These are phyloP conservation scores for Phyllosticta capitalensis DNA, from an alignment of 2,329 filamentous ascomycete species.

Conservation along the genomic window DNA sequence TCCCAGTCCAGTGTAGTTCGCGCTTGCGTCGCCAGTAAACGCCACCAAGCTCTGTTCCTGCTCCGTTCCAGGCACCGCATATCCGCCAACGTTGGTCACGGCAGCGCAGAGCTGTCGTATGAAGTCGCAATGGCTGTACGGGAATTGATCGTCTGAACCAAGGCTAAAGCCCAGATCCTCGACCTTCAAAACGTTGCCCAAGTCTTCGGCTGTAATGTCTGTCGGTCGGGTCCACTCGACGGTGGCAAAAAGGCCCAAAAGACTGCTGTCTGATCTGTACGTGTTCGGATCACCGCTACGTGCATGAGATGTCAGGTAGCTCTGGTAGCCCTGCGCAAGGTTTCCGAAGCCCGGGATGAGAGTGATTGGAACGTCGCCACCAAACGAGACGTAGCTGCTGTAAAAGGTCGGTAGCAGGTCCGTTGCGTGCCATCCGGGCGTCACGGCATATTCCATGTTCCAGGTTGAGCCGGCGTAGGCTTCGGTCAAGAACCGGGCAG, in stretches of 20 bases:
- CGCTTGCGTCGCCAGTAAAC: slow-evolving; percentile 3
- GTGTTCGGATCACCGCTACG: slow-evolving; percentile 7
- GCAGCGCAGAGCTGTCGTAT: slow-evolving; percentile 5
- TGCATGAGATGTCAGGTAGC: slow-evolving; percentile 8
- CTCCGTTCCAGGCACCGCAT: slow-evolving; percentile 4
- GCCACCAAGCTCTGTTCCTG: slow-evolving; percentile 6
- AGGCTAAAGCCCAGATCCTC: slow-evolving; percentile 4
- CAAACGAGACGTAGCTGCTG: slow-evolving; percentile 4
- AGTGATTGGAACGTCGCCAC: not conserved
- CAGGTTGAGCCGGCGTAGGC: slow-evolving; percentile 3
- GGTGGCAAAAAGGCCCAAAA: not conserved
- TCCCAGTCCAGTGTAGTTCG: slow-evolving; percentile 1
- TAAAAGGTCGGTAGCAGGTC: slow-evolving; percentile 10
- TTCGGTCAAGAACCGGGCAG: slow-evolving; percentile 5
- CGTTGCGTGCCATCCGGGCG: slow-evolving; percentile 10
- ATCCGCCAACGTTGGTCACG: slow-evolving; percentile 8
- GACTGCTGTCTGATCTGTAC: not conserved
- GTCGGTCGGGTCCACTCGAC: slow-evolving; percentile 4
- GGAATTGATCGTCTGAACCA: slow-evolving; percentile 1
- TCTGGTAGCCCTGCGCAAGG: slow-evolving; percentile 1
- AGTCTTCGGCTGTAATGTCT: not conserved
- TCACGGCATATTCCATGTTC: slow-evolving; percentile 8
- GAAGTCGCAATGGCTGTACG: slow-evolving; percentile 8
- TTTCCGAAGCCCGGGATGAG: slow-evolving; percentile 3
- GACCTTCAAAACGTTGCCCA: slow-evolving; percentile 3